These are phyloP conservation scores for Triticum monococcum DNA, from an alignment of 176 grass and related monocot species.

Conservation along the genomic window DNA sequence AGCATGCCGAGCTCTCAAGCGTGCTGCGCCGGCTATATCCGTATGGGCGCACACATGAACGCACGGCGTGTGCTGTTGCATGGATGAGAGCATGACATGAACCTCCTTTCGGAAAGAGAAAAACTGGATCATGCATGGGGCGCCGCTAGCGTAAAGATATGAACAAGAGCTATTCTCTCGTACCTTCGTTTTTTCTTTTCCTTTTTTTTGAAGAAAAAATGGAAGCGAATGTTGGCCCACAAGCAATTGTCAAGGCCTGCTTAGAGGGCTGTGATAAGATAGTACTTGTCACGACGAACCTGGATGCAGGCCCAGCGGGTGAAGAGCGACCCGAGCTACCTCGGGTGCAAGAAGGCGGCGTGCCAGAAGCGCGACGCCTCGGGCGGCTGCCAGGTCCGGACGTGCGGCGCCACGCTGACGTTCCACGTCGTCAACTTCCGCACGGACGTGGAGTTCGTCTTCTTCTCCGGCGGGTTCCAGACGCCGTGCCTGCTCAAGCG, in stretches of 20 bases:
- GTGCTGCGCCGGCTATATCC: not conserved
- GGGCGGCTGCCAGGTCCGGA: constrained; percentile 36
- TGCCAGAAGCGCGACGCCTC: constrained; percentile 39
- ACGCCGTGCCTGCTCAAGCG: constrained; percentile 66
- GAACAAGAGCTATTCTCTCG: not conserved
- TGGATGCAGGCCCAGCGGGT: constrained; percentile 51
- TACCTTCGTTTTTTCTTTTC: not conserved
- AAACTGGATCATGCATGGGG: not conserved
- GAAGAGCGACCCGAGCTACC: constrained; percentile 51
- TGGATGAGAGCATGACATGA: not conserved
- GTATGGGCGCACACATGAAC: not conserved
- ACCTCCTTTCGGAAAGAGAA: too few relatives aligned
- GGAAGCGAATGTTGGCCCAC: not conserved
- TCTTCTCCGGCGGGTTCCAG: constrained; percentile 75
- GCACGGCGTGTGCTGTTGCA: not conserved
- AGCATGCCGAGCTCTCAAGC: not conserved
- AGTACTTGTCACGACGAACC: not conserved
- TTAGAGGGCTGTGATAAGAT: not conserved
- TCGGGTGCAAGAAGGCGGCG: constrained; percentile 42
- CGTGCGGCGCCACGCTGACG: constrained; percentile 55
- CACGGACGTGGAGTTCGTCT: constrained; percentile 79
- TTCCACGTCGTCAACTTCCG: constrained; percentile 90
- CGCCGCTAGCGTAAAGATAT: not conserved
- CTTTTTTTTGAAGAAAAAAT: too few relatives aligned
- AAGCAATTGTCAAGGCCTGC: too few relatives aligned